phyloP scores from a whole-genome alignment of 23 red algal genomes.

The Gracilaria domingensis region DNA sequence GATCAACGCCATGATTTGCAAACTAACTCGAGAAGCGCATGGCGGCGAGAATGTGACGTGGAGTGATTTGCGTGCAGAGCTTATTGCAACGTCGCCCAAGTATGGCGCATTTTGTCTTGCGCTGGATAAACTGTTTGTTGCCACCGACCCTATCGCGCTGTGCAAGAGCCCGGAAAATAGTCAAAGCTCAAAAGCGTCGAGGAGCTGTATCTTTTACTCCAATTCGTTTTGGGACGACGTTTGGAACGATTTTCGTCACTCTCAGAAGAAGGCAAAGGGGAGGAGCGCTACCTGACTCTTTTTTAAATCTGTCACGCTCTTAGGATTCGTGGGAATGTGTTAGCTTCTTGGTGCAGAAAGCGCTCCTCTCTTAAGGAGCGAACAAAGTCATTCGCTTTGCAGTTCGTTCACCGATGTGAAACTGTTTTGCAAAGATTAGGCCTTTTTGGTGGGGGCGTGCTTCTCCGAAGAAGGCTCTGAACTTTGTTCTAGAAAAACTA shows the following conservation, averaged over 20 bases:
- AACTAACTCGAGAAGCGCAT: background rate
- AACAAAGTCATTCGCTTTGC: too few species aligned
- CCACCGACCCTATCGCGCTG: background rate
- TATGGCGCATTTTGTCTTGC: background rate
- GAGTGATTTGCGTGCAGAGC: background rate
- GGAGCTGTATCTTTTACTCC: conserved; percentile 25
- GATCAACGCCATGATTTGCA: background rate
- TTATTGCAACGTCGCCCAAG: background rate
- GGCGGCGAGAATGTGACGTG: background rate
- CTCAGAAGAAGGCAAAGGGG: too few species aligned
- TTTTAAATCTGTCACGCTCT: too few species aligned
- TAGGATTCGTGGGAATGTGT: too few species aligned
- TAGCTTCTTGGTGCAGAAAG: too few species aligned
- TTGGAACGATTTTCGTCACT: background rate
- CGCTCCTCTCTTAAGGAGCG: too few species aligned
- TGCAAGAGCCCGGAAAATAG: conserved; percentile 2
- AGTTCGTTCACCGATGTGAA: too few species aligned
- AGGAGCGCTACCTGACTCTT: too few species aligned
- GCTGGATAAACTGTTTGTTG: background rate
- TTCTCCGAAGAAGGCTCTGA: too few species aligned
- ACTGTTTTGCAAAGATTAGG: too few species aligned
- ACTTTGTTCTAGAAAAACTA: too few species aligned
- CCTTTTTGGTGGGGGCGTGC: too few species aligned
- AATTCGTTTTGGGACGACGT: conserved; percentile 17
- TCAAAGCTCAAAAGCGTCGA: conserved; percentile 7